Evolutionary conservation across 2,329 filamentous ascomycete genomes (phyloP), one percentile per base, ranked within the genome.

Genomic region (Alternaria atra): DNA sequence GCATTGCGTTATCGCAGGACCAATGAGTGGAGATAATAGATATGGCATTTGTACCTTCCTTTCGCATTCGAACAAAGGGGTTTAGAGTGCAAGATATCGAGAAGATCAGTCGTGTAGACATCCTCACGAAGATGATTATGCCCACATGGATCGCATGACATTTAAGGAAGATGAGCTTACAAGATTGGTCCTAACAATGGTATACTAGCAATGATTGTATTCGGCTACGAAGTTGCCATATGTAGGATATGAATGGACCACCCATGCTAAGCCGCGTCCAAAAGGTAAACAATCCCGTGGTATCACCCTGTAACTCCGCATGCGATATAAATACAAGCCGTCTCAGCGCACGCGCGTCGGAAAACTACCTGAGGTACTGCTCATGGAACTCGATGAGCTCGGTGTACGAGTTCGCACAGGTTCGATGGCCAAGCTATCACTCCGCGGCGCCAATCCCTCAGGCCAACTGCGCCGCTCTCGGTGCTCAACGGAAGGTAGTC

Each of bases 401-500:
- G 66, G 58, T 17, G 63, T 58, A 30, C 61, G 53, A 10, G 60
- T 54, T 7, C 37, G 58, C 37, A 60, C 63, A 20, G 62, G 60
- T 54, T 67, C 64, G 52, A 65, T 66, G 7, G 59, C 52, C 65
- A 65, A 34, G 29, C 62, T 69, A 27, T 60, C 51, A 32, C 29
- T 60, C 43, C 55, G 55, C 13, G 67, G 65, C 9, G 69, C 68
- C 8, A 70, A 57, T 9, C 64, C 72, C 35, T 77, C 73, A 4
- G 75, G 68, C 72, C 72, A 76, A 60, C 72, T 75, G 4, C 69
- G 42, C 30, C 72, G 60, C 52, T 77, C 76, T 44, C 75, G 61
- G 48, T 77, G 74, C 57, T 77, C 75, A 3, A 74, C 55, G 6
- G 61, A 64, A 7, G 75, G 75, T 46, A 76, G 52, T 2, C 67